Conservation (phyloP, 2,329 filamentous ascomycete species). For the Pseudopithomyces chartarum region DNA sequence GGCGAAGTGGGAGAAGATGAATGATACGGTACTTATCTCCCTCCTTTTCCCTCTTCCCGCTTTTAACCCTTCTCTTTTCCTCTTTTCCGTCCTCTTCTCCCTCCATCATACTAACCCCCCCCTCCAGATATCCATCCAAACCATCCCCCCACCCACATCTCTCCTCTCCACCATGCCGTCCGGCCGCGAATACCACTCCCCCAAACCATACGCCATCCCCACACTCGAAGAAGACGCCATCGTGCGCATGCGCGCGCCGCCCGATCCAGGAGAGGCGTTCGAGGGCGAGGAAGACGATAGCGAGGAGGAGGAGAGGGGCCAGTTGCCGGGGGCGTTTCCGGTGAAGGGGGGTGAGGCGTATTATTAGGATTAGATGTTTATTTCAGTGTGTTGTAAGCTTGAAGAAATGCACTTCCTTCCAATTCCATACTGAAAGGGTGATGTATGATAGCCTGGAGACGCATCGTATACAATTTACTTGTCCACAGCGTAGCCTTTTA, state of each 20-base stretch:
- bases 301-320: conserved; percentile 36
- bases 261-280: conserved; percentile 54
- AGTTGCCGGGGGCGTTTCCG: conserved; percentile 42
- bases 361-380: conserved; percentile 37
- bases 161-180: conserved; percentile 82
- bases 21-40: conserved; percentile 72
- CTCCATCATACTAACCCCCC: conserved; percentile 10
- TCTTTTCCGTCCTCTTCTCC: background rate
- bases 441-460: no score
- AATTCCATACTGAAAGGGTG: no score
- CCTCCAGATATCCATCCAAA: conserved; percentile 75
- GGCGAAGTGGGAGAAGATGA: conserved; percentile 88
- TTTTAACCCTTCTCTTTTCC: background rate
- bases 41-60: background rate
- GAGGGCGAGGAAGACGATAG: conserved; percentile 44
- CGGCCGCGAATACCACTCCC: conserved; percentile 80
- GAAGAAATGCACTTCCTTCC: no score
- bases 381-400: no score
- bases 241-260: conserved; percentile 61
- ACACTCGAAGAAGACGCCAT: conserved; percentile 68
- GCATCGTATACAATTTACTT: no score
- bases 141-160: conserved; percentile 72
- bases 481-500: no score
- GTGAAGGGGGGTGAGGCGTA: conserved; percentile 38
- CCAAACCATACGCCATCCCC: conserved; percentile 71